Evolutionary conservation across 345 rosid species (phyloP).

Genomic region (Lagerstroemia speciosa): DNA sequence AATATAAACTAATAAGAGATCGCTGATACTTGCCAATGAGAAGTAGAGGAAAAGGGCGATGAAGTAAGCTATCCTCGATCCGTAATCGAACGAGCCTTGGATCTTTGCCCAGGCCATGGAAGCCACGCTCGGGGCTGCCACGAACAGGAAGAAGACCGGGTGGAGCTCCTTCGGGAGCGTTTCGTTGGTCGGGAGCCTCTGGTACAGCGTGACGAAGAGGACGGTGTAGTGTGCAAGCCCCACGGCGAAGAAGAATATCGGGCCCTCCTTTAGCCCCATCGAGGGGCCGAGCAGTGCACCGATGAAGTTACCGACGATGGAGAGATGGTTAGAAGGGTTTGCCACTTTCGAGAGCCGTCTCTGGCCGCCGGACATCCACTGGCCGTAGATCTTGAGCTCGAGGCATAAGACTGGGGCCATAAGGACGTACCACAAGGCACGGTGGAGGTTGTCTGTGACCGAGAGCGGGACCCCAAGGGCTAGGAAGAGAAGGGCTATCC

Average conservation of each 20-base stretch:
- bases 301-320: constrained; percentile 76
- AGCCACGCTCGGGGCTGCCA: constrained; percentile 84
- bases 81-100: constrained; percentile 59
- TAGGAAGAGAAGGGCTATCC: constrained; percentile 67
- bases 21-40: constrained; percentile 47
- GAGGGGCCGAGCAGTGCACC: constrained; percentile 86
- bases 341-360: constrained; percentile 87
- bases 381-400: constrained; percentile 85
- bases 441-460: constrained; percentile 27
- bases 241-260: constrained; percentile 73
- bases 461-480: constrained; percentile 65
- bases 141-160: constrained; percentile 88
- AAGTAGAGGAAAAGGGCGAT: constrained; percentile 76
- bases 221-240: constrained; percentile 83
- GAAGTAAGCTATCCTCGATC: constrained; percentile 72
- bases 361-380: constrained; percentile 94
- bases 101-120: constrained; percentile 85
- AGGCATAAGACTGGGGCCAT: constrained; percentile 68
- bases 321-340: constrained; percentile 81
- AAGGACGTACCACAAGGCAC: constrained; percentile 63
- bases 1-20: neutral
- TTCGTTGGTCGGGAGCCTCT: constrained; percentile 85
- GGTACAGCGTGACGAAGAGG: constrained; percentile 84
- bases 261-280: constrained; percentile 90
- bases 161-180: constrained; percentile 91